These are phyloP conservation scores for Proliferodiscus dingleyae DNA, from an alignment of 2,329 filamentous ascomycete genomes.

Conservation along the genomic window DNA sequence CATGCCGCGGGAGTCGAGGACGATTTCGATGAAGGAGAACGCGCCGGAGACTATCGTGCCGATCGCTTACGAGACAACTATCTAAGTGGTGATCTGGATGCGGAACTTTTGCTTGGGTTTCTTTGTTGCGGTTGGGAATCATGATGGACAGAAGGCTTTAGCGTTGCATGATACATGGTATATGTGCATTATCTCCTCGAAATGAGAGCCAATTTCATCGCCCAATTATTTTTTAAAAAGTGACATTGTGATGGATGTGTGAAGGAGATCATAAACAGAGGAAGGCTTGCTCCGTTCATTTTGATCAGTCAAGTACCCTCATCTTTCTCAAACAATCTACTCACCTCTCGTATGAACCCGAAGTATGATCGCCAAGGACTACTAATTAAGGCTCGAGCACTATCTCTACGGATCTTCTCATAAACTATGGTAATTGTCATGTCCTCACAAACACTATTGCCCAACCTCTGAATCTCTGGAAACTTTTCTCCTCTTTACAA, in stretches of 20 bases:
- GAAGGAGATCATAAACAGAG: too few species aligned
- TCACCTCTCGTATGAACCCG: too few species aligned
- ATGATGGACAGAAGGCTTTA: constrained; percentile 26
- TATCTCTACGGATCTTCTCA: too few species aligned
- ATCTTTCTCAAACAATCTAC: too few species aligned
- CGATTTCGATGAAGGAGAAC: constrained; percentile 75
- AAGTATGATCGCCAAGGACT: too few species aligned
- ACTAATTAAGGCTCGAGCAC: too few species aligned
- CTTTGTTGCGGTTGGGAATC: constrained; percentile 25
- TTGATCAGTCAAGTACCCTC: too few species aligned
- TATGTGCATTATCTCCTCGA: constrained; percentile 29
- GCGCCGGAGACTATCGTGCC: constrained; percentile 87
- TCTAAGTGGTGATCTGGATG: constrained; percentile 52
- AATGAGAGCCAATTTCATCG: constrained; percentile 27
- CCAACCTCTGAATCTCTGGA: too few species aligned
- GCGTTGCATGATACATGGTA: constrained; percentile 31
- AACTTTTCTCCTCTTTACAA: too few species aligned
- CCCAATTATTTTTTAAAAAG: constrained; percentile 10
- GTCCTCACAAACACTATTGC: too few species aligned
- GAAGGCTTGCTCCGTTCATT: too few species aligned
- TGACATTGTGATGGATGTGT: constrained; percentile 3
- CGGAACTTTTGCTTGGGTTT: constrained; percentile 29
- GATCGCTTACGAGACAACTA: constrained; percentile 96
- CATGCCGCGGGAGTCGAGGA: constrained; percentile 74
- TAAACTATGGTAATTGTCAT: too few species aligned